Evolutionary conservation across 2,329 filamentous ascomycete genomes (phyloP).

Genomic region (Trichoderma atrobrunneum): DNA sequence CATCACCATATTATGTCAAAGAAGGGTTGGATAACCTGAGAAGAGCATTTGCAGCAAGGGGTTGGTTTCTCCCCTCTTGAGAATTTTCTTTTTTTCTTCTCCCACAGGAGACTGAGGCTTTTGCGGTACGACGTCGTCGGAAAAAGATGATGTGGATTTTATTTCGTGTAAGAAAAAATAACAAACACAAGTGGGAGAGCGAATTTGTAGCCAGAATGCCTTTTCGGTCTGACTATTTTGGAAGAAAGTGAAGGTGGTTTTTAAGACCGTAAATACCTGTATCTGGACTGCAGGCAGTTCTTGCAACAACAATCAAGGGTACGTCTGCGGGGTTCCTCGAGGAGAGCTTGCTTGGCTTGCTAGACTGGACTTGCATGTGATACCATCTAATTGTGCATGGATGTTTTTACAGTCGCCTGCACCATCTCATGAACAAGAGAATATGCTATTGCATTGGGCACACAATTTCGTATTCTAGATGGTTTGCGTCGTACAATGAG

Average conservation of each 20-base stretch:
- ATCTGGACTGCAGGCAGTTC: neutral
- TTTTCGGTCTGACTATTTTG: neutral
- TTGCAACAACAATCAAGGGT: neutral
- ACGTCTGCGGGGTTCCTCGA: neutral
- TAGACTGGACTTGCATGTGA: neutral
- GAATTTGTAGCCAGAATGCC: neutral
- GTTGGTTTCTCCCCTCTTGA: neutral
- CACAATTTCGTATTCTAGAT: neutral
- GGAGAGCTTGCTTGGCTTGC: neutral
- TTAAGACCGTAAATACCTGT: neutral
- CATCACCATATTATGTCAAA: slow-evolving; percentile 10
- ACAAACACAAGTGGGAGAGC: neutral
- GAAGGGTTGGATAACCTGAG: slow-evolving; percentile 16
- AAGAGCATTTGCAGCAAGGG: slow-evolving; percentile 9
- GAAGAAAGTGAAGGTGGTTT: neutral
- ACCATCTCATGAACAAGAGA: neutral
- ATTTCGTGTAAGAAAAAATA: neutral
- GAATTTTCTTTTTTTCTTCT: neutral
- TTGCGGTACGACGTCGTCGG: neutral
- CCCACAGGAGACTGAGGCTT: neutral
- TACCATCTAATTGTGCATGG: neutral
- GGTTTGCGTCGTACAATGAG: neutral
- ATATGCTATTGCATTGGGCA: neutral
- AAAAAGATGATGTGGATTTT: neutral
- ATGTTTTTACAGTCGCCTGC: neutral